Conservation (phyloP, 2,329 filamentous ascomycete species). For the Ascochyta clinopodiicola region DNA sequence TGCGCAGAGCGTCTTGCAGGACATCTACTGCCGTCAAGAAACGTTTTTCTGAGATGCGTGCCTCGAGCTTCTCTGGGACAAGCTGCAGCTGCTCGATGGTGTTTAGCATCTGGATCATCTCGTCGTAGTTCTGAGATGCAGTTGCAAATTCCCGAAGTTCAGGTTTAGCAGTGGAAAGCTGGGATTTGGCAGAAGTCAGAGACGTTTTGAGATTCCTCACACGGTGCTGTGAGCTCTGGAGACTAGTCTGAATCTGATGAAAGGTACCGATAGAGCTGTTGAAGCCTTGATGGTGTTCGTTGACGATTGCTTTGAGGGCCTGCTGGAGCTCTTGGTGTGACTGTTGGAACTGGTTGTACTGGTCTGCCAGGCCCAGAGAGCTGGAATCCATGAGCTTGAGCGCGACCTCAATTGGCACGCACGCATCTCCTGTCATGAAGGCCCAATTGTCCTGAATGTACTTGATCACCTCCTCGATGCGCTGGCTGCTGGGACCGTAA, state of each 20-base stretch:
- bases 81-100: slow-evolving; percentile 87
- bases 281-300: slow-evolving; percentile 98
- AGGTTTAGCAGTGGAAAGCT: slow-evolving; percentile 83
- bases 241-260: slow-evolving; percentile 95
- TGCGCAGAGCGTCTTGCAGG: slow-evolving; percentile 82
- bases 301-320: slow-evolving; percentile 91
- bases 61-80: slow-evolving; percentile 91
- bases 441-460: slow-evolving; percentile 90
- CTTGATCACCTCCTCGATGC: slow-evolving; percentile 69
- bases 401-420: slow-evolving; percentile 92
- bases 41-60: slow-evolving; percentile 92
- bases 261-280: slow-evolving; percentile 99
- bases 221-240: slow-evolving; percentile 84
- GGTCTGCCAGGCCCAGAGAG: slow-evolving; percentile 88
- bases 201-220: slow-evolving; percentile 84
- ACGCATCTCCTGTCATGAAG: slow-evolving; percentile 86
- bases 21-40: slow-evolving; percentile 93
- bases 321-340: slow-evolving; percentile 90
- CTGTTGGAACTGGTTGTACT: slow-evolving; percentile 82
- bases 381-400: slow-evolving; percentile 92
- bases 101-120: slow-evolving; percentile 80
- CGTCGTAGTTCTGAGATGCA: slow-evolving; percentile 88
- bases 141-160: slow-evolving; percentile 90
- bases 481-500: slow-evolving; percentile 50
- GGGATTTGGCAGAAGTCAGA: slow-evolving; percentile 79